Conservation (phyloP, 805 yeast species). For the Yarrowia phangngaensis region DNA sequence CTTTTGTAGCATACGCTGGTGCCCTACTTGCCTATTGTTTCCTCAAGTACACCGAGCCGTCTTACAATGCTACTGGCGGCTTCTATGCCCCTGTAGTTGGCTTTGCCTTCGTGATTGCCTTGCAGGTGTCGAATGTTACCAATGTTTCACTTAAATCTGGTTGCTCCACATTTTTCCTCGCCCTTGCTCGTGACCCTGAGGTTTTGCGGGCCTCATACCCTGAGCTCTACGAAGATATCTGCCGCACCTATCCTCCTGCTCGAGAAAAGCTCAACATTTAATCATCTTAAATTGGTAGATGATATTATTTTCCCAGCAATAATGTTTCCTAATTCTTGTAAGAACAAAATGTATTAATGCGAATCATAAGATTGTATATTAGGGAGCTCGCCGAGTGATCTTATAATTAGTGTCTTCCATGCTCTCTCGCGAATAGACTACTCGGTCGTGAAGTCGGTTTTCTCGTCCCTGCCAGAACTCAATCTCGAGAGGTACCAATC, state of each 20-base stretch:
- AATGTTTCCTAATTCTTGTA: background rate
- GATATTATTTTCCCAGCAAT: background rate
- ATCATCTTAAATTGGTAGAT: background rate
- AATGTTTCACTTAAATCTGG: constrained; percentile 77
- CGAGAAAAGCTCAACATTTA: constrained; percentile 46
- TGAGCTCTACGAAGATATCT: constrained; percentile 58
- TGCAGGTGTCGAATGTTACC: constrained; percentile 70
- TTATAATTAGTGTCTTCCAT: too few relatives aligned
- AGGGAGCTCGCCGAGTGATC: too few relatives aligned
- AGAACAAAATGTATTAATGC: background rate
- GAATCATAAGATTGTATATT: too few relatives aligned
- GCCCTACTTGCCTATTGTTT: constrained; percentile 62
- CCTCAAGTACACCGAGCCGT: constrained; percentile 63
- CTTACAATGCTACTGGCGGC: constrained; percentile 54
- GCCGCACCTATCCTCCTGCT: constrained; percentile 65
- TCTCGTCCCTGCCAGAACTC: constrained; percentile 98
- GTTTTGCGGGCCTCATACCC: constrained; percentile 72
- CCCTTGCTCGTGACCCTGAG: constrained; percentile 81
- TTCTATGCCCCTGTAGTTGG: constrained; percentile 73
- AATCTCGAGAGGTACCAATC: constrained; percentile 80
- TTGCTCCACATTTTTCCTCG: constrained; percentile 76
- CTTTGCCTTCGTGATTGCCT: constrained; percentile 65
- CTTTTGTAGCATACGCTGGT: constrained; percentile 66
- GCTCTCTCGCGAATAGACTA: constrained; percentile 60
- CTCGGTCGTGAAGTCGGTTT: constrained; percentile 85